A percentile compares a stretch with the other conserved stretches of the same genome.
phyloP scores from a whole-genome alignment of 2,329 filamentous ascomycete genomes.

The Aspergillus sp. region DNA sequence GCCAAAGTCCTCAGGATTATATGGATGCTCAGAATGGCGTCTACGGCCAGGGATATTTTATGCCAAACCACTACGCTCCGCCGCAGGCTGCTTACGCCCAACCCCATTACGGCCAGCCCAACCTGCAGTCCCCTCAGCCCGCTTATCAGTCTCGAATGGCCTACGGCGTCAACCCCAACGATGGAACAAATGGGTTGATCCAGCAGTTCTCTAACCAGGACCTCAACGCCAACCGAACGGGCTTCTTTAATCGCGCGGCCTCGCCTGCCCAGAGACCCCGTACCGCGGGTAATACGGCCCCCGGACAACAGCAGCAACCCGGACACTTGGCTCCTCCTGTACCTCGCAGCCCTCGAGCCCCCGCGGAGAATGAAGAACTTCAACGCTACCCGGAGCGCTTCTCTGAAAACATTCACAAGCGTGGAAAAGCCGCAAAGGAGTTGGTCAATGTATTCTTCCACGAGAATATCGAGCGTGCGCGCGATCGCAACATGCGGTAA shows the following conservation, averaged over 20 bases:
- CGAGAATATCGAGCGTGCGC: slow-evolving; percentile 93
- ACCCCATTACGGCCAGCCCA: slow-evolving; percentile 53
- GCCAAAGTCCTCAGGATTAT: slow-evolving; percentile 61
- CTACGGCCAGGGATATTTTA: slow-evolving; percentile 58
- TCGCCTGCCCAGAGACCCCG: slow-evolving; percentile 76
- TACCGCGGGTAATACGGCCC: slow-evolving; percentile 67
- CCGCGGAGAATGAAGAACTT: slow-evolving; percentile 68
- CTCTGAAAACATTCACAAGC: slow-evolving; percentile 80
- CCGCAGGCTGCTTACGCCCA: slow-evolving; percentile 53
- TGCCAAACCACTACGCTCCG: slow-evolving; percentile 57
- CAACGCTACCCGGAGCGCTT: slow-evolving; percentile 79
- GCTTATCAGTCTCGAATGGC: slow-evolving; percentile 53
- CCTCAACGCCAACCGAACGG: slow-evolving; percentile 70
- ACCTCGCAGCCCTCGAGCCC: slow-evolving; percentile 56
- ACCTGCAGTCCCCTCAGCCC: slow-evolving; percentile 57
- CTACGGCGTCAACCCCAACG: slow-evolving; percentile 65
- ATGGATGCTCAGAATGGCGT: slow-evolving; percentile 50
- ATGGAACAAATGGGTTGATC: slow-evolving; percentile 85
- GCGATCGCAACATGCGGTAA: slow-evolving; percentile 92
- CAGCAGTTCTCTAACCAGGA: slow-evolving; percentile 98
- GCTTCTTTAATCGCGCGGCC: slow-evolving; percentile 67
- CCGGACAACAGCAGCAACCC: slow-evolving; percentile 59
- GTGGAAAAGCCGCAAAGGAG: slow-evolving; percentile 64
- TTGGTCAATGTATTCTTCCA: slow-evolving; percentile 84
- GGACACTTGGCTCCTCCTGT: slow-evolving; percentile 70